phyloP scores from a whole-genome alignment of 495 filamentous ascomycete species.

The Astrothelium subdiscretum region DNA sequence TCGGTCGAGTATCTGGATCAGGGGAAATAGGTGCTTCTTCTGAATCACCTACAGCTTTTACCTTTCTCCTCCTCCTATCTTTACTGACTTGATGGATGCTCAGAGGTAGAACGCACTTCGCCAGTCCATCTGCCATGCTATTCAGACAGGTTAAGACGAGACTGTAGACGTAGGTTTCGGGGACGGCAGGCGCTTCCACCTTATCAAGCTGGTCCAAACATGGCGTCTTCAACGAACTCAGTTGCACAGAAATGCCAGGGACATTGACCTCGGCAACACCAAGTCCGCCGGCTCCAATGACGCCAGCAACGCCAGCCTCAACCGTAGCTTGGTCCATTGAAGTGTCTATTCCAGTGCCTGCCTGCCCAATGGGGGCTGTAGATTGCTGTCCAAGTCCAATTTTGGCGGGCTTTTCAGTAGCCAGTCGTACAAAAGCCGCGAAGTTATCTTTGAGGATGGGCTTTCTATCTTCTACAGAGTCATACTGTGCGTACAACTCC shows the following conservation, averaged over 20 bases:
- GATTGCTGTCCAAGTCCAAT: constrained; percentile 85
- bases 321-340: constrained; percentile 71
- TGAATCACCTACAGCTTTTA: constrained; percentile 3
- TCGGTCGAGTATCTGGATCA: not conserved
- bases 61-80: constrained; percentile 31
- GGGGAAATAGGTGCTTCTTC: not conserved
- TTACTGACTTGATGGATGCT: constrained; percentile 57
- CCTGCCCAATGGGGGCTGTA: constrained; percentile 49
- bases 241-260: constrained; percentile 71
- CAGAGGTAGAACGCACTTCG: constrained; percentile 82
- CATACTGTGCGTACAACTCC: constrained; percentile 69
- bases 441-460: constrained; percentile 70
- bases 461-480: constrained; percentile 60
- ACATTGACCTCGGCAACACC: constrained; percentile 59
- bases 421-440: constrained; percentile 71
- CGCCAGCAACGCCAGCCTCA: constrained; percentile 78
- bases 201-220: constrained; percentile 95
- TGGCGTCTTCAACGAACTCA: constrained; percentile 77
- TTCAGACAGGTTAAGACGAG: constrained; percentile 81
- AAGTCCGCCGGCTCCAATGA: constrained; percentile 82
- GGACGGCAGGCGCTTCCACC: constrained; percentile 64
- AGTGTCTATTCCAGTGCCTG: constrained; percentile 27
- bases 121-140: constrained; percentile 78
- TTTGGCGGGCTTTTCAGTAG: constrained; percentile 74
- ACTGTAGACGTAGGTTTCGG: constrained; percentile 89